These are phyloP conservation scores for Sonneratia alba DNA, from an alignment of 345 rosid genomes.

Conservation along the genomic window DNA sequence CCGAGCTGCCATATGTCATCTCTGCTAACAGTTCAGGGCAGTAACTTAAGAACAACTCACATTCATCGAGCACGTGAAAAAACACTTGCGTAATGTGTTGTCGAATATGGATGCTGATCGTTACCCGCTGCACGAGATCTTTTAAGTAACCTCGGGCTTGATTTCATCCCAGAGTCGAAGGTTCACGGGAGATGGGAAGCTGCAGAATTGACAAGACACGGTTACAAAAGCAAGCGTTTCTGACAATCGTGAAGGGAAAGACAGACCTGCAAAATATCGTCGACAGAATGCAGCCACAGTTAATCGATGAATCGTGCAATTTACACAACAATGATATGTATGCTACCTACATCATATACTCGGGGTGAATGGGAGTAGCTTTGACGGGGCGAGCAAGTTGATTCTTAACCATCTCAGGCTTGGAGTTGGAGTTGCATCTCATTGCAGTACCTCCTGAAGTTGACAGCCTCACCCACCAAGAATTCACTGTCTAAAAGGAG, in stretches of 20 bases:
- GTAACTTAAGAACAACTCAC: too few relatives aligned
- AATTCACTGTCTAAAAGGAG: constrained; percentile 41
- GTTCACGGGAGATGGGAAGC: neutral
- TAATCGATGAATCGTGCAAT: neutral
- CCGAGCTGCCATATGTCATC: too few relatives aligned
- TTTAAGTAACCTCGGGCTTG: too few relatives aligned
- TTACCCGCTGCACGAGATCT: too few relatives aligned
- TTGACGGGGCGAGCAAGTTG: too few relatives aligned
- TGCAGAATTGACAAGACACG: neutral
- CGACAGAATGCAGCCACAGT: neutral
- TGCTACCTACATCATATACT: neutral
- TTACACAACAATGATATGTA: neutral
- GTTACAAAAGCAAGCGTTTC: neutral
- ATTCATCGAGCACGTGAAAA: too few relatives aligned
- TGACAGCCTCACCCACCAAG: constrained; percentile 54
- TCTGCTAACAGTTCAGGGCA: too few relatives aligned
- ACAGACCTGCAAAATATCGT: neutral
- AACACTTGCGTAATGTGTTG: too few relatives aligned
- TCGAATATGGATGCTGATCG: too few relatives aligned
- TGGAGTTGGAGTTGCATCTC: constrained; percentile 43
- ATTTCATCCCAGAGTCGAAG: neutral
- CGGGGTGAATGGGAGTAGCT: too few relatives aligned
- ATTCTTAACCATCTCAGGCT: too few relatives aligned
- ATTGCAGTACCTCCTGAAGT: constrained; percentile 69
- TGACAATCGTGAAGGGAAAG: neutral